Conservation (phyloP, 176 grass and related monocot genomes). For the Aegilops longissima region DNA sequence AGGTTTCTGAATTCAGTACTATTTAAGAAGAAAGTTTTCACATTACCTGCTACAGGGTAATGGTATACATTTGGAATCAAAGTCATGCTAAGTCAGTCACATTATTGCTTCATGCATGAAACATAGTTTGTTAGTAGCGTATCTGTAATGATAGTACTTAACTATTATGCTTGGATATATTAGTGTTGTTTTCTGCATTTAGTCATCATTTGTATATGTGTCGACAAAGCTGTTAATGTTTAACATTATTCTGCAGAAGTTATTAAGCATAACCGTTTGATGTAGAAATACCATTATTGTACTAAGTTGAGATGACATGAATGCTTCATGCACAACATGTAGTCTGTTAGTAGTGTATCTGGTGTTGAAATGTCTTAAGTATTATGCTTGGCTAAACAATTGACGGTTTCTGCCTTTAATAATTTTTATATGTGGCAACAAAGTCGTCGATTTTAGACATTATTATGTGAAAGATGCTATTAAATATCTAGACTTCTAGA, state of each 20-base stretch:
- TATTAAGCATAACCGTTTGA: too few relatives aligned
- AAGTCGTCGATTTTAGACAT: too few relatives aligned
- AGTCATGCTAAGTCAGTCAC: not conserved
- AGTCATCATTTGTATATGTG: conserved; percentile 5
- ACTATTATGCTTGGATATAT: not conserved
- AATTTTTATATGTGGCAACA: too few relatives aligned
- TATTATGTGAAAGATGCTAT: too few relatives aligned
- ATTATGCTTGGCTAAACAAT: too few relatives aligned
- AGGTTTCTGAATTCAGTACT: not conserved
- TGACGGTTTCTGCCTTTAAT: too few relatives aligned
- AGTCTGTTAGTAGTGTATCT: too few relatives aligned
- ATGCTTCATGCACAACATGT: too few relatives aligned
- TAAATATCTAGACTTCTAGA: too few relatives aligned
- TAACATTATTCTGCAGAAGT: too few relatives aligned
- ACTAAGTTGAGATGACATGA: not conserved
- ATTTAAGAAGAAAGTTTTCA: not conserved
- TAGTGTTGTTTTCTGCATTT: not conserved
- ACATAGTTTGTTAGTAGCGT: not conserved
- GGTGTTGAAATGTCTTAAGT: too few relatives aligned
- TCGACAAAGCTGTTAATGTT: not conserved
- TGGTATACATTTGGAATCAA: not conserved
- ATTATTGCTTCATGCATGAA: not conserved
- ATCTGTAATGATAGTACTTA: not conserved
- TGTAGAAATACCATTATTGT: not conserved
- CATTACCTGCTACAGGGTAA: not conserved